These are phyloP conservation scores for Trametes cinnabarina DNA, from an alignment of 768 basidiomycete genomes.

Conservation along the genomic window DNA sequence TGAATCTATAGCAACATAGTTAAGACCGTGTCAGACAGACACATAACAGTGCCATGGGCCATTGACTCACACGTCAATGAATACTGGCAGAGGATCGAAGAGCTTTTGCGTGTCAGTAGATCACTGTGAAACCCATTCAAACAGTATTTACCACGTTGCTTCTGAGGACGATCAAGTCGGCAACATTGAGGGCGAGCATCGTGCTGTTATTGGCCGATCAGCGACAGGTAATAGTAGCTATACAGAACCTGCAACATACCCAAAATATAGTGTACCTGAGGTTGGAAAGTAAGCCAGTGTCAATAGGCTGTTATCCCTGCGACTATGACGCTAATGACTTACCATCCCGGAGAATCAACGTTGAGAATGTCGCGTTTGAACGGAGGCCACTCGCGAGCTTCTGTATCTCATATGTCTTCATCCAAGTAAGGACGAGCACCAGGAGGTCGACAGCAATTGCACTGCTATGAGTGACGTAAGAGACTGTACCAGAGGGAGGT, in stretches of 20 bases:
- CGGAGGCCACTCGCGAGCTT: background rate
- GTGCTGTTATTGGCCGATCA: background rate
- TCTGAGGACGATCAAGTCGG: background rate
- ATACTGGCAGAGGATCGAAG: constrained; percentile 5
- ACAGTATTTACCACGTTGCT: background rate
- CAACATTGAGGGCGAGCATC: constrained; percentile 4
- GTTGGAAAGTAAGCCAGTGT: background rate
- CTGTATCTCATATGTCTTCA: constrained; percentile 13
- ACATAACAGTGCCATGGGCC: background rate
- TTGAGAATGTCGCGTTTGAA: background rate
- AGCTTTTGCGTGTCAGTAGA: background rate
- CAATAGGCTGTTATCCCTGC: background rate
- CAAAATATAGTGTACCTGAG: constrained; percentile 8
- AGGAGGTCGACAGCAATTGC: constrained; percentile 11
- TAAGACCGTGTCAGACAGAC: too few species aligned
- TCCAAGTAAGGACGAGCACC: constrained; percentile 19
- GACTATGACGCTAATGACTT: background rate
- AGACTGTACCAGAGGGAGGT: background rate
- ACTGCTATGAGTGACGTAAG: background rate
- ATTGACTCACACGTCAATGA: background rate
- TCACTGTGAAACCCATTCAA: too few species aligned
- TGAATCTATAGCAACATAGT: background rate
- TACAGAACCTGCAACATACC: background rate
- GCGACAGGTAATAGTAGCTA: background rate
- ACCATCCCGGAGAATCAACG: constrained; percentile 15